These are phyloP conservation scores for Chondrostereum purpureum DNA, from an alignment of 1,284 basidiomycete genomes.

Conservation along the genomic window DNA sequence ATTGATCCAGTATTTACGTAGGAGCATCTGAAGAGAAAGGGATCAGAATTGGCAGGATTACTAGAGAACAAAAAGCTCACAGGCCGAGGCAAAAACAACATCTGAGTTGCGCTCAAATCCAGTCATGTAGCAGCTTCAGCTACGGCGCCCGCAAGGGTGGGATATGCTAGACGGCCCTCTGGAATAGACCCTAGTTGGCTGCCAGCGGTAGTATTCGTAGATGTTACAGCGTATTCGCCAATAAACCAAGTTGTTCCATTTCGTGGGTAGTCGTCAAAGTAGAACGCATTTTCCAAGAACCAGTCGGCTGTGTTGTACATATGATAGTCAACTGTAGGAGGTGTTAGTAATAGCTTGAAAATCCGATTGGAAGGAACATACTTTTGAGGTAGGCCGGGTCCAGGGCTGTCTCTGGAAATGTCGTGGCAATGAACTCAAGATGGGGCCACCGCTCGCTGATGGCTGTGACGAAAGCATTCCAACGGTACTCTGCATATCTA, in stretches of 20 bases:
- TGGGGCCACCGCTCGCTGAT: slow-evolving; percentile 22
- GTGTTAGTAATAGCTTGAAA: slow-evolving; percentile 2
- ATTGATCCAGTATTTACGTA: slow-evolving; percentile 15
- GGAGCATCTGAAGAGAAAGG: slow-evolving; percentile 20
- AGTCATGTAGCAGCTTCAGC: slow-evolving; percentile 35
- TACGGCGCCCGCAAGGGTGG: slow-evolving; percentile 27
- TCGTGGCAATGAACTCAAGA: slow-evolving; percentile 29
- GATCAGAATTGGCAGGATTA: neutral
- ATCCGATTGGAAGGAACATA: slow-evolving; percentile 11
- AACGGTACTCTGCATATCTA: slow-evolving; percentile 30
- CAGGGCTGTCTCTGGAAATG: slow-evolving; percentile 26
- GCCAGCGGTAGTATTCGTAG: slow-evolving; percentile 24
- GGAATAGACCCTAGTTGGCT: slow-evolving; percentile 19
- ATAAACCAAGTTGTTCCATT: slow-evolving; percentile 29
- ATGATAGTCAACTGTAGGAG: slow-evolving; percentile 24
- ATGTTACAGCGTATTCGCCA: slow-evolving; percentile 30
- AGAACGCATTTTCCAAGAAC: slow-evolving; percentile 25
- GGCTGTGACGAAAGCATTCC: slow-evolving; percentile 27
- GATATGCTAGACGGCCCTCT: slow-evolving; percentile 27
- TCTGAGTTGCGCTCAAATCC: slow-evolving; percentile 34
- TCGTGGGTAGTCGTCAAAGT: slow-evolving; percentile 32
- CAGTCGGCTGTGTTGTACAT: slow-evolving; percentile 28
- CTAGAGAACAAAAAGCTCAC: slow-evolving; percentile 13
- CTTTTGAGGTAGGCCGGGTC: slow-evolving; percentile 28
- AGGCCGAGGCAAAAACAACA: slow-evolving; percentile 30